Evolutionary conservation across 331 rosid genomes (phyloP), one percentile per base, ranked within the genome.

Genomic region (Cydonia oblonga): DNA sequence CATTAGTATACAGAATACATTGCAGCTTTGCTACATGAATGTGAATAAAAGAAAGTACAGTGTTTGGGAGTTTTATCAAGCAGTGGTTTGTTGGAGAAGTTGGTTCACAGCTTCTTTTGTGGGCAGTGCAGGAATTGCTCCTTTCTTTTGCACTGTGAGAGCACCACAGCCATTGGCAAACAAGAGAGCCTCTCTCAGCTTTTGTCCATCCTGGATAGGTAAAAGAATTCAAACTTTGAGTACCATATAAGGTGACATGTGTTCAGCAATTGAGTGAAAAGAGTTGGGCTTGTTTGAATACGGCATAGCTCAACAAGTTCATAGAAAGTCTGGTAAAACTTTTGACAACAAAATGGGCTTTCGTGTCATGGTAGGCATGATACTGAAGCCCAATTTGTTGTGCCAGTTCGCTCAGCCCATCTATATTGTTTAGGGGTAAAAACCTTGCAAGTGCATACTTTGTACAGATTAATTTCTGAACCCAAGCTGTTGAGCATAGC

Each of bases 111-210:
- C 87, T 66, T 93, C 85, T 69, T 81, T 89, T 6, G 90, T 87
- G 33, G 98, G 96, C 7, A 90, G 81, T 26, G 97, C 85, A 24
- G 97, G 97, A 54, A 92, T 88, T 23, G 89, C 97, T 63, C 96
- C 96, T 68, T 85, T 85, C 67, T 82, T 84, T 24, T 81, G 85
- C 73, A 90, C 96, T 3, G 97, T 84, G 56, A 92, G 80, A 69
- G 98, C 96, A 7, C 98, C 98, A 5, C 96, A 90, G 38, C 79
- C 84, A 72, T 88, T 92, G 18, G 92, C 96, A 73, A 92, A 92
- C 44, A 73, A 72, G 60, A 92, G 82, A 71, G 96, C 90, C 62
- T 85, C 86, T 33, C 75, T 69, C 14, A 88, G 74, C 59, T 69
- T 72, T 49, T 80, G 60, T 77, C 87, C 96, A 44, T 92, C 85